Conservation (phyloP, 768 basidiomycete genomes). For the Porphyrellus cyaneotinctus region DNA sequence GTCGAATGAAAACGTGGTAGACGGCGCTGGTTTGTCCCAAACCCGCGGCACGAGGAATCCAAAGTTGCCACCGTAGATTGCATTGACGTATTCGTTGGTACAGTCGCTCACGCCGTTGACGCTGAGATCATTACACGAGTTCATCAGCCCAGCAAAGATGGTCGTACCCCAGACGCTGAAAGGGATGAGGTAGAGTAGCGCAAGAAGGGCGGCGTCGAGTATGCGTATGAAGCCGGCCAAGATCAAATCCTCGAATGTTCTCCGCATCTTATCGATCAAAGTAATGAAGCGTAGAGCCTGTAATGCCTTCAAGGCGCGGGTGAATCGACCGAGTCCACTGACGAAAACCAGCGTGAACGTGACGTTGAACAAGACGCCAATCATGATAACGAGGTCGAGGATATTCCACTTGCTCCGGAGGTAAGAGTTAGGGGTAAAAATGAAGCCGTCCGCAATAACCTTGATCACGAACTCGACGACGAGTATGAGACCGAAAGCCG, state of each 20-base stretch:
- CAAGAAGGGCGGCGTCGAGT: constrained; percentile 83
- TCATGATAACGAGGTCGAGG: constrained; percentile 83
- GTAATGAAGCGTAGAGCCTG: constrained; percentile 88
- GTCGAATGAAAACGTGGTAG: constrained; percentile 87
- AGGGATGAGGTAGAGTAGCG: constrained; percentile 88
- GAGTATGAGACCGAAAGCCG: constrained; percentile 63
- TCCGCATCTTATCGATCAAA: constrained; percentile 79
- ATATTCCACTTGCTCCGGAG: constrained; percentile 89
- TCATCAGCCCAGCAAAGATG: constrained; percentile 87
- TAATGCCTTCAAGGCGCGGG: constrained; percentile 82
- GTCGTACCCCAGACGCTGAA: constrained; percentile 94
- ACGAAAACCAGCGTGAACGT: constrained; percentile 68
- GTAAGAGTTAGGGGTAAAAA: constrained; percentile 90
- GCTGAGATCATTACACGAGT: constrained; percentile 71
- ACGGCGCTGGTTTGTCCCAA: constrained; percentile 83
- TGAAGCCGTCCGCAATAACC: constrained; percentile 86
- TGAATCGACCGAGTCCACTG: constrained; percentile 76
- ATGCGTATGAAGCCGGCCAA: constrained; percentile 83
- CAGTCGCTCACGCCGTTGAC: constrained; percentile 58
- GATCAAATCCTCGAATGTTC: constrained; percentile 82
- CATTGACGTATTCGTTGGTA: constrained; percentile 66
- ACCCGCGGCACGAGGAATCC: constrained; percentile 77
- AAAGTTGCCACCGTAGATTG: constrained; percentile 56
- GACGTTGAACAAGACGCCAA: constrained; percentile 71
- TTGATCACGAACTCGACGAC: constrained; percentile 87